Percentiles rank a stretch among this genome's conserved stretches.
phyloP scores from a whole-genome alignment of 257 asterid species.

The Datura wrightii region DNA sequence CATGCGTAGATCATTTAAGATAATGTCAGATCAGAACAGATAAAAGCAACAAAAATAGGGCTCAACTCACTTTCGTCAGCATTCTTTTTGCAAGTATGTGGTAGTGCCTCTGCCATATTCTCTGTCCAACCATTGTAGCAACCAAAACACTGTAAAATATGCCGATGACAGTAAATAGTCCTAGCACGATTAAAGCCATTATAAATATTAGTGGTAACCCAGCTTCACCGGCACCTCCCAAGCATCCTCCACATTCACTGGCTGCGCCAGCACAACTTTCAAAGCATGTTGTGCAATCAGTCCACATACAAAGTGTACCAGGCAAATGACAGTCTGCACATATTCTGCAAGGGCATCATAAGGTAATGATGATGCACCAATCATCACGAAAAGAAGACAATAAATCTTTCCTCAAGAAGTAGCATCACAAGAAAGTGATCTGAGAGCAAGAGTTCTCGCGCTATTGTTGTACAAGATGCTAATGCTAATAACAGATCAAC shows the following conservation, averaged over 20 bases:
- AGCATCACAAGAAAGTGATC: neutral
- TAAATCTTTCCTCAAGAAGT: neutral
- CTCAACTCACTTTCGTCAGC: constrained; percentile 78
- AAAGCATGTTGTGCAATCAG: constrained; percentile 94
- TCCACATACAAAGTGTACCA: constrained; percentile 98
- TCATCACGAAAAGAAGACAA: neutral
- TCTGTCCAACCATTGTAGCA: constrained; percentile 95
- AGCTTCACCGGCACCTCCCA: constrained; percentile 98
- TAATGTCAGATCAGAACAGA: constrained; percentile 1
- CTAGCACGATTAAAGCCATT: constrained; percentile 79
- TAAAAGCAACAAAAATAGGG: neutral
- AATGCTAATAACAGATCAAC: neutral
- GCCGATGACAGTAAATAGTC: constrained; percentile 88
- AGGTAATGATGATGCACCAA: neutral
- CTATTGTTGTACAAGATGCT: neutral
- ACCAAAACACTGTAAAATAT: constrained; percentile 88
- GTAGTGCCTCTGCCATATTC: constrained; percentile 98
- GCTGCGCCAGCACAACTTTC: constrained; percentile 86
- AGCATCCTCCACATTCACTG: constrained; percentile 91
- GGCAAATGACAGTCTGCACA: constrained; percentile 99
- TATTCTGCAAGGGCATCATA: constrained; percentile 55
- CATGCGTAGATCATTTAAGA: neutral
- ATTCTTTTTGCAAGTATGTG: constrained; percentile 95
- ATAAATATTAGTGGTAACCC: constrained; percentile 79
- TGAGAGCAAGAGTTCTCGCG: neutral